A percentile compares a stretch with the other conserved stretches of the same genome.
Evolutionary conservation across 2,329 filamentous ascomycete genomes (phyloP).

Genomic region (Sporothrix phasma): DNA sequence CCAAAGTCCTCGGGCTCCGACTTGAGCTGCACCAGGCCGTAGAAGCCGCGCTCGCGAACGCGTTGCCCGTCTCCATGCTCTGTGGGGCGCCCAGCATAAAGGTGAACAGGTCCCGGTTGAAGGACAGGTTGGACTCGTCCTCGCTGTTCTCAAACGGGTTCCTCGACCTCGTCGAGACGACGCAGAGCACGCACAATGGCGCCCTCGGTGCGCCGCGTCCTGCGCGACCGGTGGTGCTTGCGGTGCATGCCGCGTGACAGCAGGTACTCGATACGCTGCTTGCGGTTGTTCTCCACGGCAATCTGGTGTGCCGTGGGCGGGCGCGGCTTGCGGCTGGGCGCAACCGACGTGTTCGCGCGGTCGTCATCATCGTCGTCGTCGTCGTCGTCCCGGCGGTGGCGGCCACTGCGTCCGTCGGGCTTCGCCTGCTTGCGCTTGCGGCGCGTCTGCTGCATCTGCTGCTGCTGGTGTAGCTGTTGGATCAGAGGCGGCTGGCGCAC

Average conservation of each 20-base stretch:
- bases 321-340: conserved; percentile 51
- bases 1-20: conserved; percentile 64
- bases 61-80: conserved; percentile 19
- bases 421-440: conserved; percentile 2
- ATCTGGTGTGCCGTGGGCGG: conserved; percentile 74
- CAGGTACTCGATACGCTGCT: conserved; percentile 71
- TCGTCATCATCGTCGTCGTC: conserved; percentile 16
- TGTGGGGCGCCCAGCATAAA: conserved; percentile 16
- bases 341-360: conserved; percentile 6
- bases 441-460: conserved; percentile 22
- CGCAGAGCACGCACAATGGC: conserved; percentile 56
- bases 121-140: conserved; percentile 38
- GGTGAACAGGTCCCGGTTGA: conserved; percentile 22
- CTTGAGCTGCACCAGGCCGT: conserved; percentile 53
- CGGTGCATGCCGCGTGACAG: conserved; percentile 63
- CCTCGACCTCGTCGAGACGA: conserved; percentile 46
- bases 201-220: conserved; percentile 53
- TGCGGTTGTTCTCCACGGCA: conserved; percentile 68
- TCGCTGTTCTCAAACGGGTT: conserved; percentile 55
- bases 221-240: conserved; percentile 54
- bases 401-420: not conserved
- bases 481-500: conserved; percentile 32
- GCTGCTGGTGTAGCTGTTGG: conserved; percentile 19
- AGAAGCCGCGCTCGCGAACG: conserved; percentile 49
- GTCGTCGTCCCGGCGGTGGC: not conserved